A percentile compares a stretch with the other conserved stretches of the same genome.
phyloP scores from a whole-genome alignment of 371 early-diverging fungal genomes.

The Actinomortierella wolfii region DNA sequence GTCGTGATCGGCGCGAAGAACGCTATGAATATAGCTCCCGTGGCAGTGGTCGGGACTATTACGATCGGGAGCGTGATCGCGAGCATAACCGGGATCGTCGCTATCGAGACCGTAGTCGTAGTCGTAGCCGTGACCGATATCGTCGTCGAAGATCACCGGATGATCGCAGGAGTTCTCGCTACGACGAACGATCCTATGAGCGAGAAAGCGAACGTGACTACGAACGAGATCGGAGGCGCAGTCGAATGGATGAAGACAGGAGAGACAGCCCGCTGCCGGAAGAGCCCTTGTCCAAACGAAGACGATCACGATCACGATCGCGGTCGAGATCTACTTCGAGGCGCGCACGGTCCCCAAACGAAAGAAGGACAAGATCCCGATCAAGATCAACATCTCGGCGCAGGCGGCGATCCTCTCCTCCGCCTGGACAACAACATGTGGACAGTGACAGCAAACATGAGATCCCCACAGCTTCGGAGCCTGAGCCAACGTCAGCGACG shows the following conservation, averaged over 20 bases:
- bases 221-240: conserved; percentile 26
- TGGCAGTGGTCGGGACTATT: conserved; percentile 5
- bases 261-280: neutral
- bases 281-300: conserved; percentile 2
- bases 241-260: conserved; percentile 3
- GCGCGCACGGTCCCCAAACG: neutral
- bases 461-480: neutral
- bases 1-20: conserved; percentile 3
- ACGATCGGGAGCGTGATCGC: conserved; percentile 18
- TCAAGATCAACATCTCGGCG: conserved; percentile 12
- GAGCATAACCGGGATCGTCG: conserved; percentile 18
- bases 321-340: neutral
- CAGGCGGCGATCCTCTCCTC: neutral
- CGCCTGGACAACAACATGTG: neutral
- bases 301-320: neutral
- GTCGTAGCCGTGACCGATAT: conserved; percentile 15
- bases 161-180: conserved; percentile 1
- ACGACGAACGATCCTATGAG: conserved; percentile 8
- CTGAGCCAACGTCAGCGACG: neutral
- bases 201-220: neutral
- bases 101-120: conserved; percentile 16
- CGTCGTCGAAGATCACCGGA: conserved; percentile 3
- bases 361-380: conserved; percentile 6
- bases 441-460: neutral
- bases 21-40: conserved; percentile 7